Percentiles rank a stretch among this genome's conserved stretches.
phyloP scores from a whole-genome alignment of 106 monocot species.

The Dendrobium chrysotoxum region DNA sequence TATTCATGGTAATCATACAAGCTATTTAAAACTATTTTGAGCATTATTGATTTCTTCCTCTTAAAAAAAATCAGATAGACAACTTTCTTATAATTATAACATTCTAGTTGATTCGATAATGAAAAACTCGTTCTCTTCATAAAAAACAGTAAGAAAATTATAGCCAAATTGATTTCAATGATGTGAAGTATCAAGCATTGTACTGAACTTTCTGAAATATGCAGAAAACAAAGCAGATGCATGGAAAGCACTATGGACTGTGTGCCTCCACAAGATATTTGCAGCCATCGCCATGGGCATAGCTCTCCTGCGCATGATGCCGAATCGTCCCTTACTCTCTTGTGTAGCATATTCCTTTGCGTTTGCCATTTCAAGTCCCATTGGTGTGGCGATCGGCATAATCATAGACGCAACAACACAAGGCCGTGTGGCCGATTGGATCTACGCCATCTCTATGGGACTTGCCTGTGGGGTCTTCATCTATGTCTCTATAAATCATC shows the following conservation, averaged over 20 bases:
- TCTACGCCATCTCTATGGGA: slow-evolving; percentile 81
- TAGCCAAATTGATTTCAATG: too few relatives aligned
- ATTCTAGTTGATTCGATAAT: too few relatives aligned
- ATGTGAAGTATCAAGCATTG: too few relatives aligned
- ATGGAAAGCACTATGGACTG: slow-evolving; percentile 80
- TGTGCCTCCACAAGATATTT: slow-evolving; percentile 75
- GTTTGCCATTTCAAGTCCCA: slow-evolving; percentile 68
- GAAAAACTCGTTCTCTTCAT: too few relatives aligned
- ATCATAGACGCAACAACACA: slow-evolving; percentile 68
- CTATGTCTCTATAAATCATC: slow-evolving; percentile 74
- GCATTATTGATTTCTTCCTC: too few relatives aligned
- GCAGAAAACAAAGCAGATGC: slow-evolving; percentile 73
- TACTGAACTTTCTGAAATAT: neutral
- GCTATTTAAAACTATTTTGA: too few relatives aligned
- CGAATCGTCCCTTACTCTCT: slow-evolving; percentile 56
- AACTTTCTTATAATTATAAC: too few relatives aligned
- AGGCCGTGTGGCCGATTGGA: slow-evolving; percentile 76
- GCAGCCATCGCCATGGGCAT: slow-evolving; percentile 87
- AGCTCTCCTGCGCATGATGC: slow-evolving; percentile 66
- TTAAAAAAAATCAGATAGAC: too few relatives aligned
- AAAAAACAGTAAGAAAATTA: too few relatives aligned
- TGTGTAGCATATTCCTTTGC: slow-evolving; percentile 57
- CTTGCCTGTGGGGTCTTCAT: slow-evolving; percentile 71
- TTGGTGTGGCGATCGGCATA: slow-evolving; percentile 75
- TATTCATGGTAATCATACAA: too few relatives aligned